phyloP scores from a whole-genome alignment of 1,284 basidiomycete species.

The Cryptococcus sp. region DNA sequence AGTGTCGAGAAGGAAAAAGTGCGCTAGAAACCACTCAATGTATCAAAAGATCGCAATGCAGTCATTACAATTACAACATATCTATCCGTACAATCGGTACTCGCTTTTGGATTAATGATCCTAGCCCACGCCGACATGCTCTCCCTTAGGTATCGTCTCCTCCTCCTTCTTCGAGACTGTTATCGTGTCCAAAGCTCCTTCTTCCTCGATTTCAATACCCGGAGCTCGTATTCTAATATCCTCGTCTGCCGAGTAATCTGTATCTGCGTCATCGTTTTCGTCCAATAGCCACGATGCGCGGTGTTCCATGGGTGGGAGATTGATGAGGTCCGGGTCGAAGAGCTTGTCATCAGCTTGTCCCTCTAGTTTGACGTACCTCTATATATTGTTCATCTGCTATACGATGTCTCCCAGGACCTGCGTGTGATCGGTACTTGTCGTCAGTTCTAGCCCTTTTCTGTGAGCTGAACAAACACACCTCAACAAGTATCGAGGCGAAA shows the following conservation, averaged over 20 bases:
- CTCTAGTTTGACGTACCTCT: constrained; percentile 32
- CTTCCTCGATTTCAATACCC: not conserved
- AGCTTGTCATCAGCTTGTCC: constrained; percentile 19
- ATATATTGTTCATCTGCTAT: constrained; percentile 48
- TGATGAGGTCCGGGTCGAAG: constrained; percentile 45
- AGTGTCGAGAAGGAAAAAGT: too few species aligned
- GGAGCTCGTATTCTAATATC: not conserved
- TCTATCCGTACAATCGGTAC: too few species aligned
- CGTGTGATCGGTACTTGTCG: constrained; percentile 41
- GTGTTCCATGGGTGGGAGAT: constrained; percentile 29
- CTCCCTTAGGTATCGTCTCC: too few species aligned
- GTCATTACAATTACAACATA: too few species aligned
- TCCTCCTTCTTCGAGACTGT: too few species aligned
- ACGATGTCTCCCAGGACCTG: constrained; percentile 42
- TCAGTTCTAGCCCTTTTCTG: not conserved
- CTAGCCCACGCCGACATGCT: too few species aligned
- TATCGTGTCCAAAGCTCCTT: too few species aligned
- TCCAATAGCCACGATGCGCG: constrained; percentile 34
- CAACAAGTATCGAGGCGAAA: constrained; percentile 42
- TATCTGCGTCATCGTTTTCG: constrained; percentile 11
- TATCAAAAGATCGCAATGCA: too few species aligned
- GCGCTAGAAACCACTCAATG: too few species aligned
- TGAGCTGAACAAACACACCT: constrained; percentile 23
- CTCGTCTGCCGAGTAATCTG: constrained; percentile 17
- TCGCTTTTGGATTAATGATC: too few species aligned